Conservation (phyloP, 805 yeast species). For the Yamadazyma insecticola region DNA sequence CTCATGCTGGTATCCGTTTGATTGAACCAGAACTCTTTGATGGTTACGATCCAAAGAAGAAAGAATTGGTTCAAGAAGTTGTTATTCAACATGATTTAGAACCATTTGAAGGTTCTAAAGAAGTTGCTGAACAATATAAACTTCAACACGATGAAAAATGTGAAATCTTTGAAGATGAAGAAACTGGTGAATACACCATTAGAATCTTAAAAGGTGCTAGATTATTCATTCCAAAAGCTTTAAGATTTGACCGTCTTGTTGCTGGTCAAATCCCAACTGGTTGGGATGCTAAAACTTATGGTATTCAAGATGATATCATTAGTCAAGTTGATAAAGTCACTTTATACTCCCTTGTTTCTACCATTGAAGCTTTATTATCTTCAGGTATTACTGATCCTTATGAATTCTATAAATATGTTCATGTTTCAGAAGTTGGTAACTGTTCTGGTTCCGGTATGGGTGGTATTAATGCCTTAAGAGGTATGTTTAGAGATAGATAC, state of each 20-base stretch:
- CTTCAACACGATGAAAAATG: slow-evolving; percentile 91
- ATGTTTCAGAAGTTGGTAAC: slow-evolving; percentile 97
- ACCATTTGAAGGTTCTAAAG: slow-evolving; percentile 91
- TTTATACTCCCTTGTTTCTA: slow-evolving; percentile 85
- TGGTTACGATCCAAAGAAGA: slow-evolving; percentile 93
- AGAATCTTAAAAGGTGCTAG: slow-evolving; percentile 89
- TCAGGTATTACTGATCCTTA: slow-evolving; percentile 98
- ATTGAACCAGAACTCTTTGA: slow-evolving; percentile 92
- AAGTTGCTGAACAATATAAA: slow-evolving; percentile 92
- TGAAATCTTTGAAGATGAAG: slow-evolving; percentile 85
- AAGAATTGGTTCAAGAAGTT: slow-evolving; percentile 90
- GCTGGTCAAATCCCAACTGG: slow-evolving; percentile 98
- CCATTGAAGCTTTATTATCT: slow-evolving; percentile 88
- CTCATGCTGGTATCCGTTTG: slow-evolving; percentile 94
- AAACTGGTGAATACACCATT: slow-evolving; percentile 89
- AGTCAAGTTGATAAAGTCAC: slow-evolving; percentile 97
- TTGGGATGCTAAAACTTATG: slow-evolving; percentile 93
- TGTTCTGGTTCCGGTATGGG: slow-evolving; percentile 99
- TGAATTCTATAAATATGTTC: slow-evolving; percentile 97
- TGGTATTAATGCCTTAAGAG: slow-evolving; percentile 95
- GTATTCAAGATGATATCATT: slow-evolving; percentile 89
- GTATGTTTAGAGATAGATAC: slow-evolving; percentile 96
- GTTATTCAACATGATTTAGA: slow-evolving; percentile 95
- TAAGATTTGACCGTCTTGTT: slow-evolving; percentile 66
- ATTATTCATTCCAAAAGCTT: slow-evolving; percentile 85